Percentiles rank a stretch among this genome's conserved stretches.
These are phyloP conservation scores for Tagetes erecta DNA, from an alignment of 129 eudicot genomes.

Conservation along the genomic window DNA sequence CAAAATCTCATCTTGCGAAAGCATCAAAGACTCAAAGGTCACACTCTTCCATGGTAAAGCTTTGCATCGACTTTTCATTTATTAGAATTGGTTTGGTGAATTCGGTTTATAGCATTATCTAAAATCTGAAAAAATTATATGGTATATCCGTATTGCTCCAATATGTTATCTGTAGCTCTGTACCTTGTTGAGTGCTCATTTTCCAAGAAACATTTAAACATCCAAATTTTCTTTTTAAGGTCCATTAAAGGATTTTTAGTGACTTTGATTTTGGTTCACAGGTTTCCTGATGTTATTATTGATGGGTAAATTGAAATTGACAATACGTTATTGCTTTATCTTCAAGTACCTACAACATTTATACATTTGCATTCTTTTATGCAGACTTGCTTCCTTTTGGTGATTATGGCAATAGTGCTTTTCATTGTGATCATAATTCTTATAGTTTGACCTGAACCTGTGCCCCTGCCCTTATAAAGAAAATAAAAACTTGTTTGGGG, in stretches of 20 bases:
- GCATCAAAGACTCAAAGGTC: conserved; percentile 76
- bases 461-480: conserved; percentile 15
- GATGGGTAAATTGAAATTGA: neutral
- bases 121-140: conserved; percentile 5
- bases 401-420: conserved; percentile 62
- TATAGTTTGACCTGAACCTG: conserved; percentile 30
- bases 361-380: conserved; percentile 16
- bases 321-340: neutral
- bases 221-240: neutral
- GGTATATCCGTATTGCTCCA: neutral
- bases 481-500: conserved; percentile 10
- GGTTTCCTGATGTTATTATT: conserved; percentile 4
- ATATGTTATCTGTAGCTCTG: neutral
- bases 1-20: conserved; percentile 54
- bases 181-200: neutral
- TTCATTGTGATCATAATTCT: conserved; percentile 57
- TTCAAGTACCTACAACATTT: neutral
- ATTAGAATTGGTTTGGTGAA: neutral
- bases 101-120: neutral
- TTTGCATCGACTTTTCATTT: neutral
- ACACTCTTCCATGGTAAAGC: conserved; percentile 63
- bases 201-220: neutral
- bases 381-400: conserved; percentile 79
- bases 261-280: conserved; percentile 14
- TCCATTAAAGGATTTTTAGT: neutral